These are phyloP conservation scores for Ustilago xerochloae DNA, from an alignment of 1,284 basidiomycete genomes.

Conservation along the genomic window DNA sequence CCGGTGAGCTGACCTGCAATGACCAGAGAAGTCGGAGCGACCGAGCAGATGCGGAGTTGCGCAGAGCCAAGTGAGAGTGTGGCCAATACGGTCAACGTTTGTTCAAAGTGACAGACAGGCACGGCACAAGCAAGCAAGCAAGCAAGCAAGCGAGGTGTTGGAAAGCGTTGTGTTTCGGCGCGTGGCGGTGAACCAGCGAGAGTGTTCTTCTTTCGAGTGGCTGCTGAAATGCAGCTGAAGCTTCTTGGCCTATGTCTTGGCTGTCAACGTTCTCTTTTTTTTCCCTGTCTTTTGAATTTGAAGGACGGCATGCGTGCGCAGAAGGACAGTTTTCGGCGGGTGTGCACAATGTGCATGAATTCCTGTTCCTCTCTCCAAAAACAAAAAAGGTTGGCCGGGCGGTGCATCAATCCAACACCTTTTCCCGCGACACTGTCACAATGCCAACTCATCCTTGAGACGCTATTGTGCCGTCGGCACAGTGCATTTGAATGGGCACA, in stretches of 20 bases:
- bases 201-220: too few species aligned
- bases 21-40: background rate
- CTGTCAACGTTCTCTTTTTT: background rate
- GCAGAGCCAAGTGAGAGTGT: background rate
- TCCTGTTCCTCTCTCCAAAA: too few species aligned
- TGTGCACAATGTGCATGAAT: background rate
- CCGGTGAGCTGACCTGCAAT: background rate
- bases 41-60: background rate
- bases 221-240: too few species aligned
- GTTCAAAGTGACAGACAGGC: background rate
- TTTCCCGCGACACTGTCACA: background rate
- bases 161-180: background rate
- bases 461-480: background rate
- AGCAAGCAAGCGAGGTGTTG: background rate
- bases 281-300: too few species aligned
- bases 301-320: too few species aligned
- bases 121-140: too few species aligned
- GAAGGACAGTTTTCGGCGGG: too few species aligned
- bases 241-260: background rate
- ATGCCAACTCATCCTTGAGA: background rate
- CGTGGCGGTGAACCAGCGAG: background rate
- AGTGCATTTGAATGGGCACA: background rate
- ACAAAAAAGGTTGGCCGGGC: constrained; percentile 9
- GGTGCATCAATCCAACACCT: constrained; percentile 3
- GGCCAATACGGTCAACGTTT: background rate